Percentiles rank a stretch among this genome's conserved stretches.
phyloP scores from a whole-genome alignment of 140 eudicot genomes.

The Stevia rebaudiana region DNA sequence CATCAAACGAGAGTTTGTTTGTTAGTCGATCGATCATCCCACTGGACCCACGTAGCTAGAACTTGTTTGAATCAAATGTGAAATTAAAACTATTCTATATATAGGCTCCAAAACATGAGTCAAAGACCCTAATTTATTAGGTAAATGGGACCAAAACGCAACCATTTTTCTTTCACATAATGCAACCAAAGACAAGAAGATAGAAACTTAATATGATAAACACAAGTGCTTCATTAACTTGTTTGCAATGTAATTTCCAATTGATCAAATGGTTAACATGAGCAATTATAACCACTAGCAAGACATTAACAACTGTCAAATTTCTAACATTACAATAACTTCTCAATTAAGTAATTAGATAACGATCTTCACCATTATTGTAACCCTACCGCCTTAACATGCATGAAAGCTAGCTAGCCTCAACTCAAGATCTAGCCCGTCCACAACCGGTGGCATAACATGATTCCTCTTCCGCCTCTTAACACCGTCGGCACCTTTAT shows the following conservation, averaged over 20 bases:
- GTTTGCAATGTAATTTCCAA: background rate
- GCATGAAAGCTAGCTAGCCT: constrained; percentile 49
- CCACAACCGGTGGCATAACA: constrained; percentile 12
- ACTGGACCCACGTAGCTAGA: background rate
- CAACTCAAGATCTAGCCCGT: constrained; percentile 63
- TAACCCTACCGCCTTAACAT: constrained; percentile 15
- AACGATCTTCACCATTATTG: background rate
- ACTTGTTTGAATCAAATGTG: background rate
- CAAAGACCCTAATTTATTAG: background rate
- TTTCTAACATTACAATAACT: constrained; percentile 5
- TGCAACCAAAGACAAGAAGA: constrained; percentile 7
- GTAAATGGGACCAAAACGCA: background rate
- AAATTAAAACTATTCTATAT: background rate
- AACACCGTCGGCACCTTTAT: constrained; percentile 10
- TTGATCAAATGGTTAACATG: constrained; percentile 25
- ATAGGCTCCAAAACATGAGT: constrained; percentile 4
- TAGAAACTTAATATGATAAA: constrained; percentile 13
- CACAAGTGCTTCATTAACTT: constrained; percentile 19
- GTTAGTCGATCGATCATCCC: background rate
- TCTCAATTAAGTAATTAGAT: constrained; percentile 18
- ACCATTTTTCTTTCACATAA: constrained; percentile 8
- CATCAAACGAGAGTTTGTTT: background rate
- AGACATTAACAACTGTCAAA: constrained; percentile 13
- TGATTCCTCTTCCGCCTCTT: constrained; percentile 43
- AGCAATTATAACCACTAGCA: constrained; percentile 1